These are phyloP conservation scores for Neospora caninum DNA, from an alignment of 169 alveolate species.

Conservation along the genomic window DNA sequence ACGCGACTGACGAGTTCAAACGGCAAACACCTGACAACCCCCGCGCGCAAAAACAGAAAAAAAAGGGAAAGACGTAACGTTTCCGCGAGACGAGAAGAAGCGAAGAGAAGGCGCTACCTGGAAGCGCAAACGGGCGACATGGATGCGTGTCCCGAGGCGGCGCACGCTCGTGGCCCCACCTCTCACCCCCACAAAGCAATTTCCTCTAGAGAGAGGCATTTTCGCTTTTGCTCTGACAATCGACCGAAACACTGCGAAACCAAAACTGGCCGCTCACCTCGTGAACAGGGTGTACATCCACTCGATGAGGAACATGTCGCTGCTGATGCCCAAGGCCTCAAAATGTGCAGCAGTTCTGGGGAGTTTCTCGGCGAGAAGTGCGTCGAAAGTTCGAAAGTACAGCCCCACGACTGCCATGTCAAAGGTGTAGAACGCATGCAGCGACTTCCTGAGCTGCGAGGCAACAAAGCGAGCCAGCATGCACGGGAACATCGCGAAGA, in stretches of 20 bases:
- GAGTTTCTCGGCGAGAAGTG: slow-evolving; percentile 51
- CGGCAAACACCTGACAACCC: slow-evolving; percentile 50
- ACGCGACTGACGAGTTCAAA: slow-evolving; percentile 63
- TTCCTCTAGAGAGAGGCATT: no score
- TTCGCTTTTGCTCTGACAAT: no score
- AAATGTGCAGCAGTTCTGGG: slow-evolving; percentile 56
- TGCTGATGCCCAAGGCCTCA: slow-evolving; percentile 1
- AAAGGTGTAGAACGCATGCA: slow-evolving; percentile 69
- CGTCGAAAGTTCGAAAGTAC: slow-evolving; percentile 65
- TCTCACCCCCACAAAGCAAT: no score
- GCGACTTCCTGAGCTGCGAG: slow-evolving; percentile 57
- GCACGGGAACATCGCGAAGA: neutral
- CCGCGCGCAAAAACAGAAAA: no score
- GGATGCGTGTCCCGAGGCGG: no score
- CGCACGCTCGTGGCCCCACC: no score
- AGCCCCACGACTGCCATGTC: slow-evolving; percentile 53
- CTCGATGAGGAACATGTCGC: slow-evolving; percentile 65
- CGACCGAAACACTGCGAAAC: neutral
- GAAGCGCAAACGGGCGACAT: no score
- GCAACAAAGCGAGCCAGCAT: neutral
- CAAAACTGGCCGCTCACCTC: slow-evolving; percentile 18
- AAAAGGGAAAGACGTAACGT: neutral
- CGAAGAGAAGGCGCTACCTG: neutral
- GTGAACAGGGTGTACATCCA: slow-evolving; percentile 72
- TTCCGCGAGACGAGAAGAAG: neutral